Evolutionary conservation across 768 basidiomycete genomes (phyloP).

Genomic region (Phaeotremella skinneri): DNA sequence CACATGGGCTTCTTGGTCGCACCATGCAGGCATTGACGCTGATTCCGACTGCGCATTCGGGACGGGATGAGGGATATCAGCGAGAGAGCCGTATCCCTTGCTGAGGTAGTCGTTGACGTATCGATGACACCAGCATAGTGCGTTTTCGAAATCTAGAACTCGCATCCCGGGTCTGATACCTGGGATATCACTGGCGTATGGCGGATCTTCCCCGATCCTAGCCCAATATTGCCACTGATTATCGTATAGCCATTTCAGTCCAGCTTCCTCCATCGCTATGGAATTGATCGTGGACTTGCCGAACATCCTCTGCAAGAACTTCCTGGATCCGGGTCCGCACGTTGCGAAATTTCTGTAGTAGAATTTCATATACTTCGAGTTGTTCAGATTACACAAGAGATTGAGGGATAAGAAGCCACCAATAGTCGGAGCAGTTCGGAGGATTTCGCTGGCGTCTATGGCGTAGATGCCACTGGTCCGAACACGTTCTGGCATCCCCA

Average conservation of each 20-base stretch:
- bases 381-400: constrained; percentile 25
- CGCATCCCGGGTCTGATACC: constrained; percentile 34
- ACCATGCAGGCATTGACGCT: constrained; percentile 24
- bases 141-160: constrained; percentile 33
- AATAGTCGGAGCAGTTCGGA: constrained; percentile 29
- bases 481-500: constrained; percentile 18
- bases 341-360: constrained; percentile 28
- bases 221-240: constrained; percentile 37
- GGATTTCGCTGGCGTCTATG: constrained; percentile 20
- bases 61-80: constrained; percentile 62
- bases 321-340: constrained; percentile 30
- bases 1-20: constrained; percentile 19
- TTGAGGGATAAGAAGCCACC: constrained; percentile 30
- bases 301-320: constrained; percentile 23
- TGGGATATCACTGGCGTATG: constrained; percentile 13
- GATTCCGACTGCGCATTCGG: constrained; percentile 7
- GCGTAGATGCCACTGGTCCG: constrained; percentile 20
- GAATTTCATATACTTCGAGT: constrained; percentile 15
- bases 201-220: constrained; percentile 26
- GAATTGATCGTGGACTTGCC: constrained; percentile 21
- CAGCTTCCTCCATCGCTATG: constrained; percentile 29
- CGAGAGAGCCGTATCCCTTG: constrained; percentile 85
- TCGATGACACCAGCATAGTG: constrained; percentile 36
- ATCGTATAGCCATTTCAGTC: constrained; percentile 34
- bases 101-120: constrained; percentile 76